Evolutionary conservation across 805 yeast genomes (phyloP), one percentile per base, ranked within the genome.

Genomic region (Metschnikowia borealis): DNA sequence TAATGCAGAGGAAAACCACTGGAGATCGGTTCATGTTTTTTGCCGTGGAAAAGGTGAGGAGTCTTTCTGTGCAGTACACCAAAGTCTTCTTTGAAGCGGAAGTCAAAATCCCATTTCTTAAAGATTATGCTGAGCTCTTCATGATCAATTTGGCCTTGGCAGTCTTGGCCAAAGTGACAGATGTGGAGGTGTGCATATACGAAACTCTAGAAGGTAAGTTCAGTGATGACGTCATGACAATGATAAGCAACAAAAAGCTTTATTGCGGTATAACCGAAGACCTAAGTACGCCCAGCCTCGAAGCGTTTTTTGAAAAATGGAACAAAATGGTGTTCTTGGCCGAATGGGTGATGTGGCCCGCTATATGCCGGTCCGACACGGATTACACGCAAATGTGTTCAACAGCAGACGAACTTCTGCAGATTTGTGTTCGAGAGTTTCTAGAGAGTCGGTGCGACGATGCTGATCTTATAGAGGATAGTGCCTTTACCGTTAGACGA

Each of bases 251-350:
- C n/a, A 48, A 39, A 8, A 15, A 14, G 23, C 29, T 53, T 34
- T 51, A 49, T 44, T 33, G 46, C 7, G 46, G 52, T 20, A 8
- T 55, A 4, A 42, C 51, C 7, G 54, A 54, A 5, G 58, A 55
- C 40, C 18, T 18, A 13, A 42, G 48, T 10, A 38, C 38, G 13
- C 21, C 23, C 26, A 34, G 38, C 6, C 54, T 54, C 15, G 59
- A 56, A 3, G 60, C 53, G 5, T 67, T 67, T 38, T 45, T 48
- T 6, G 62, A 55, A 31, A 36, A 46, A 3, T 68, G 73, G 73
- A 42, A 51, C 26, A 67, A 61, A 47, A 46, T 61, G 7, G 57
- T 58, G 44, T 64, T 56, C 35, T 41, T 64, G 23, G 50, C 59
- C 6, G 60, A 55, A 34, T 66, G 70, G 26, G 48, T 2, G 51